These are phyloP conservation scores for Porpolomopsis calyptriformis DNA, from an alignment of 768 basidiomycete species.

Conservation along the genomic window DNA sequence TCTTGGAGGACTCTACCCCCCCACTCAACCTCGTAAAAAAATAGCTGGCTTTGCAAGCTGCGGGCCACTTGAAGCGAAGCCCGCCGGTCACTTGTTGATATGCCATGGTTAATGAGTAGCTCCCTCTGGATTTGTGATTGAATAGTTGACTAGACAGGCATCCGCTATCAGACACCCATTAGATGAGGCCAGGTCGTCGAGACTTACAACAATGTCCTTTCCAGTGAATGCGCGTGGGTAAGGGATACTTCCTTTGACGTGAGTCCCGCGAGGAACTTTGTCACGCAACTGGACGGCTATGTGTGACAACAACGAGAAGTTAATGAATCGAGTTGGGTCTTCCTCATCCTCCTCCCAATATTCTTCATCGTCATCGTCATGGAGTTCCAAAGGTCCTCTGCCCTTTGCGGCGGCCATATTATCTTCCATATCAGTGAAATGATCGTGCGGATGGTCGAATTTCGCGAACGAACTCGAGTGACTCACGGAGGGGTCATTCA, in stretches of 20 bases:
- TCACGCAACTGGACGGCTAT: slow-evolving; percentile 84
- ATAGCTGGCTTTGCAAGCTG: slow-evolving; percentile 83
- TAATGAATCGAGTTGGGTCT: slow-evolving; percentile 69
- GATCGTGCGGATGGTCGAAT: slow-evolving; percentile 12
- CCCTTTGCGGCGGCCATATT: slow-evolving; percentile 18
- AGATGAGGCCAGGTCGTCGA: background rate
- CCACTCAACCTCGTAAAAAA: slow-evolving; percentile 97
- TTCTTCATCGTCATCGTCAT: slow-evolving; percentile 39
- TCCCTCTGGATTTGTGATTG: slow-evolving; percentile 82
- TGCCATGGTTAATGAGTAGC: slow-evolving; percentile 62
- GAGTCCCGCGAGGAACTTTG: slow-evolving; percentile 76
- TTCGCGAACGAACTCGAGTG: slow-evolving; percentile 3
- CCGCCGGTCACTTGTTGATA: slow-evolving; percentile 67
- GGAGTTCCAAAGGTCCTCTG: slow-evolving; percentile 28
- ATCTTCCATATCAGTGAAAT: slow-evolving; percentile 18
- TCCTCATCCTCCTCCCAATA: slow-evolving; percentile 59
- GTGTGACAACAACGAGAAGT: slow-evolving; percentile 79
- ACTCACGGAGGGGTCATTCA: slow-evolving; percentile 12
- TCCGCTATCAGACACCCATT: background rate
- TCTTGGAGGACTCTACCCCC: slow-evolving; percentile 72
- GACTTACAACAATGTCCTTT: slow-evolving; percentile 81
- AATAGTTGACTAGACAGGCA: slow-evolving; percentile 62
- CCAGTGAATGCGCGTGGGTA: slow-evolving; percentile 90
- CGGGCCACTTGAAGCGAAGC: slow-evolving; percentile 83
- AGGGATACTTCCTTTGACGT: slow-evolving; percentile 88